Conservation (phyloP, 1,284 basidiomycete genomes). For the Retiboletus fuscus region DNA sequence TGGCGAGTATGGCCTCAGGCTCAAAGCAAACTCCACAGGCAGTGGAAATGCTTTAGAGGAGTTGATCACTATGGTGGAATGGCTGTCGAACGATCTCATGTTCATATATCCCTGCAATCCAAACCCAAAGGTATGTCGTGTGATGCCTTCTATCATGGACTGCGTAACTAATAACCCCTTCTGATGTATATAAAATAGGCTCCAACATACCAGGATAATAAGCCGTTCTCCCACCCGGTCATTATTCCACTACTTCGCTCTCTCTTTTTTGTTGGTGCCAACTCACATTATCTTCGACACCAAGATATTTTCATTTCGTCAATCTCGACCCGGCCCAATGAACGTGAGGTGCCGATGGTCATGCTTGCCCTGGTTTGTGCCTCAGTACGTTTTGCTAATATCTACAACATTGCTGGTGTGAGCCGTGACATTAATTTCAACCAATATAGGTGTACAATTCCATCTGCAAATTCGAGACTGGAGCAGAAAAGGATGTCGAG, state of each 20-base stretch:
- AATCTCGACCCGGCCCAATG: not conserved
- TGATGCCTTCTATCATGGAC: no score
- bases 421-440: no score
- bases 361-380: not conserved
- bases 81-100: constrained; percentile 1
- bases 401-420: not conserved
- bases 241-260: not conserved
- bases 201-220: not conserved
- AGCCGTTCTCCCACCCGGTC: not conserved
- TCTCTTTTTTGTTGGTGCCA: not conserved
- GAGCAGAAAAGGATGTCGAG: not conserved
- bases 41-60: no score
- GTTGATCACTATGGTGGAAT: not conserved
- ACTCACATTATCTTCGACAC: not conserved
- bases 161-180: no score
- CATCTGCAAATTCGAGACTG: not conserved
- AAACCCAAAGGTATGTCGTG: not conserved
- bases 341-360: not conserved
- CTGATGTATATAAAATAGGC: not conserved
- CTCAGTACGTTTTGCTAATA: not conserved
- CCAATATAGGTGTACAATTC: not conserved
- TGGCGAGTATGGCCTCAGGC: not conserved
- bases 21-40: not conserved
- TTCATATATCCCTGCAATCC: not conserved
- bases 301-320: not conserved